phyloP scores from a whole-genome alignment of 345 rosid species.

The Bruguiera gymnorhiza region DNA sequence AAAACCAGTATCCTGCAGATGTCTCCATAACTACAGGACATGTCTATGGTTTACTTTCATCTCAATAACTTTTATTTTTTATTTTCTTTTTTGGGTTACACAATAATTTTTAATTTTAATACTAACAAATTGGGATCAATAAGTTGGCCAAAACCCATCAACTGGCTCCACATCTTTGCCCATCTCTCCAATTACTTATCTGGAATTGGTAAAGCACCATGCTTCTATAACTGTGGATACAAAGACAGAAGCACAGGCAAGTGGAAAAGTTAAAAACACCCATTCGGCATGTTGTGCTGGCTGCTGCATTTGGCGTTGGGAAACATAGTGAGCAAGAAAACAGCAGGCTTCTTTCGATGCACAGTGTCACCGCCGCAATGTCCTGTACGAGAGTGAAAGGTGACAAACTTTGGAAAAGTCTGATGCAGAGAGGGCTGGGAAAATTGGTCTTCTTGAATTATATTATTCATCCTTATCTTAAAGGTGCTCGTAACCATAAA shows the following conservation, averaged over 20 bases:
- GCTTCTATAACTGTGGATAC: conserved; percentile 6
- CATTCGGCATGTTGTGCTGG: conserved; percentile 2
- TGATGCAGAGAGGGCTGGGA: too few species aligned
- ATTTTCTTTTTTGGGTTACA: neutral
- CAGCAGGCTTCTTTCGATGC: conserved; percentile 1
- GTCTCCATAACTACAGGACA: neutral
- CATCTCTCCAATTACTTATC: conserved; percentile 19
- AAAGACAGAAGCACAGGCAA: conserved; percentile 17
- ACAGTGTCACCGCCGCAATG: conserved; percentile 2
- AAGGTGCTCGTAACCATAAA: too few species aligned
- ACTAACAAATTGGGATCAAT: too few species aligned
- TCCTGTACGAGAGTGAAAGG: neutral
- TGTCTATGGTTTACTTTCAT: neutral
- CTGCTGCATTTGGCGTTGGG: conserved; percentile 4
- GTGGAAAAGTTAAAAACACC: conserved; percentile 20
- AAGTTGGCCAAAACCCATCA: conserved; percentile 12
- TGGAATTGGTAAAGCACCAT: conserved; percentile 4
- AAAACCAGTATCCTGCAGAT: neutral
- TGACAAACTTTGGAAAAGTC: neutral
- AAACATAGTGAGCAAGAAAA: conserved; percentile 15
- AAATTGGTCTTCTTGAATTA: too few species aligned
- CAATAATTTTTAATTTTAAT: neutral
- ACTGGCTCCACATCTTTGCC: conserved; percentile 23
- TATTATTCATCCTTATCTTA: too few species aligned
- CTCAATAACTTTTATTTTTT: neutral